These are phyloP conservation scores for Colletotrichum gloeosporioides DNA, from an alignment of 2,329 filamentous ascomycete species.

Conservation along the genomic window DNA sequence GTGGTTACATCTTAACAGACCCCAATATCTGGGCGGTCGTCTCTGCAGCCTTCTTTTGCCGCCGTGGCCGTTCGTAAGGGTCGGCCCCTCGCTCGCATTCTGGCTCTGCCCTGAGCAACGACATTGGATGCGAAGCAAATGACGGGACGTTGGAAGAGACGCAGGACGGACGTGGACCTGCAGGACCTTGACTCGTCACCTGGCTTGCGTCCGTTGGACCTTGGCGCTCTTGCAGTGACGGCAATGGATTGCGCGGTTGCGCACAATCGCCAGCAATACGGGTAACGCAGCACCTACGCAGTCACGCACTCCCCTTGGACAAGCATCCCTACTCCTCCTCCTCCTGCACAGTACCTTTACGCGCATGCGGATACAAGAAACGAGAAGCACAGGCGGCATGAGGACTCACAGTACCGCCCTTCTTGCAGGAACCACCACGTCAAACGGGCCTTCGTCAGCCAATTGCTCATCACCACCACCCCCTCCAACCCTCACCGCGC, in stretches of 20 bases:
- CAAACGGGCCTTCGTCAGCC: constrained; percentile 3
- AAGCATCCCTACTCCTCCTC: not conserved
- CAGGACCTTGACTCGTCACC: constrained; percentile 16
- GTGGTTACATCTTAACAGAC: not conserved
- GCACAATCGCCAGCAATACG: not conserved
- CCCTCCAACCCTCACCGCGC: not conserved
- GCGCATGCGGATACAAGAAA: not conserved
- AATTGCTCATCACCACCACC: constrained; percentile 6
- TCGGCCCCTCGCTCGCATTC: not conserved
- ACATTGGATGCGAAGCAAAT: not conserved
- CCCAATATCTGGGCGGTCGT: not conserved
- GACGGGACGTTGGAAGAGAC: not conserved
- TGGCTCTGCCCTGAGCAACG: not conserved
- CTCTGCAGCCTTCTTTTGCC: not conserved
- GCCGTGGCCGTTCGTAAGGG: not conserved
- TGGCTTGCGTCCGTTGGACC: constrained; percentile 12
- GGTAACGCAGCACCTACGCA: not conserved
- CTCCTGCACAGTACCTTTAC: constrained; percentile 16
- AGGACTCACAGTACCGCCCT: not conserved
- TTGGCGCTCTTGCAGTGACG: constrained; percentile 5
- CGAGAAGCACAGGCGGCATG: not conserved
- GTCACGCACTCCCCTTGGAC: not conserved
- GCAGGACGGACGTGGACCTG: not conserved
- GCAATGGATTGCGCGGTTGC: constrained; percentile 18
- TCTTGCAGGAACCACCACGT: constrained; percentile 10